Evolutionary conservation across 805 yeast genomes (phyloP).

Genomic region (Ogataea methanolica): DNA sequence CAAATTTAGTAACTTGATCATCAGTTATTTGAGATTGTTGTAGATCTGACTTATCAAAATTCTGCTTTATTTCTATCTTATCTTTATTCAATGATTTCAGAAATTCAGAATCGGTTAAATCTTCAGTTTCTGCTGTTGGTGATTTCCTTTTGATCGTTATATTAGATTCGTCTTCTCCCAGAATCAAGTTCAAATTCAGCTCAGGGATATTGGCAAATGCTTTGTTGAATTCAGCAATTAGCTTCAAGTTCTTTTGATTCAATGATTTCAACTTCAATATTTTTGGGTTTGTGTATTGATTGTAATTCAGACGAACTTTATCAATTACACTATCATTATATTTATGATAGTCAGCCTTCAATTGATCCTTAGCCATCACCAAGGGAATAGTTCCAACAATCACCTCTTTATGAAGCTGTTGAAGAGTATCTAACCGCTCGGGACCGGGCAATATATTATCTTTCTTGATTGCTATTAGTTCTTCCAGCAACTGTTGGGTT

Average conservation of each 20-base stretch:
- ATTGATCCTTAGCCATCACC: conserved; percentile 14
- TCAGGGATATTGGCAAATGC: conserved; percentile 19
- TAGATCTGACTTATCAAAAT: conserved; percentile 9
- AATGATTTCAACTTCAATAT: conserved; percentile 15
- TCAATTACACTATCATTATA: conserved; percentile 7
- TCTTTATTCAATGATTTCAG: conserved; percentile 10
- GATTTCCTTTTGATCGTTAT: not conserved
- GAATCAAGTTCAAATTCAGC: conserved; percentile 10
- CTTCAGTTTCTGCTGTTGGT: not conserved
- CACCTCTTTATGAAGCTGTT: conserved; percentile 8
- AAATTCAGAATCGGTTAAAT: conserved; percentile 6
- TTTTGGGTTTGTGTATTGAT: conserved; percentile 17
- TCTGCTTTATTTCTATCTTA: conserved; percentile 7
- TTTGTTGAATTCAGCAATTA: conserved; percentile 11
- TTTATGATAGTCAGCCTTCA: conserved; percentile 14
- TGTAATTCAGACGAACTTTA: conserved; percentile 11
- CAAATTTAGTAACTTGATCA: conserved; percentile 15
- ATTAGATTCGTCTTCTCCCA: conserved; percentile 5
- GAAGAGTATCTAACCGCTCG: conserved; percentile 5
- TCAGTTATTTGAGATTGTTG: conserved; percentile 12
- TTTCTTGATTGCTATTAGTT: conserved; percentile 1
- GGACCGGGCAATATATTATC: conserved; percentile 3
- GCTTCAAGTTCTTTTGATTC: conserved; percentile 12
- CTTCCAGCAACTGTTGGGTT: conserved; percentile 7
- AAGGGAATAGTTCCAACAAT: conserved; percentile 19